Conservation (phyloP, 2,329 filamentous ascomycete species). For the Fusarium euwallaceae region DNA sequence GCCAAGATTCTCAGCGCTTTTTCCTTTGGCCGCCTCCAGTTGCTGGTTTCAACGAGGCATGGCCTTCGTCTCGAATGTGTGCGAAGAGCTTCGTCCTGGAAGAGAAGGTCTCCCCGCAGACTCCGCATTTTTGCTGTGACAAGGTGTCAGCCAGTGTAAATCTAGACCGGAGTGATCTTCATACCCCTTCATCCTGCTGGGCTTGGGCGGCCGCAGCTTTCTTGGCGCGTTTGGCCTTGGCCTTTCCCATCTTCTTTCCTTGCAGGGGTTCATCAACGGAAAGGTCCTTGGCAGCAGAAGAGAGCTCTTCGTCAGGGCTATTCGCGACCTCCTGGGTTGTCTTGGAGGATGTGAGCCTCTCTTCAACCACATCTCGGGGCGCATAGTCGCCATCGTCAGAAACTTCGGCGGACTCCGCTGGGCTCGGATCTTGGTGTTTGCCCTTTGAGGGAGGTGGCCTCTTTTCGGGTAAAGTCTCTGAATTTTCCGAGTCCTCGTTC, state of each 20-base stretch:
- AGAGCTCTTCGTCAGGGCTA: conserved; percentile 25
- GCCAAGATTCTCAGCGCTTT: conserved; percentile 46
- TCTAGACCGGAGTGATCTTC: conserved; percentile 18
- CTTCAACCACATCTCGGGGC: conserved; percentile 58
- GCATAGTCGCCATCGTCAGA: conserved; percentile 61
- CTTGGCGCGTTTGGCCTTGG: conserved; percentile 64
- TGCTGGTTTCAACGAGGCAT: conserved; percentile 65
- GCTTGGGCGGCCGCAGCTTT: conserved; percentile 57
- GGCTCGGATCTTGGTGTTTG: conserved; percentile 7
- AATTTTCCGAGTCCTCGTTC: background rate
- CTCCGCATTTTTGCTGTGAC: conserved; percentile 57
- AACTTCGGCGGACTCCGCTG: conserved; percentile 25
- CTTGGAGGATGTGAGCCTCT: conserved; percentile 51
- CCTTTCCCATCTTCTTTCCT: conserved; percentile 63
- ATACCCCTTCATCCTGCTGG: conserved; percentile 52
- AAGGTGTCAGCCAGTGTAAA: conserved; percentile 3
- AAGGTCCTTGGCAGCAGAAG: conserved; percentile 36
- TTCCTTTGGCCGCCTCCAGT: conserved; percentile 52
- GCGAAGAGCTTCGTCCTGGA: conserved; percentile 80
- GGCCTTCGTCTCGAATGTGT: conserved; percentile 75
- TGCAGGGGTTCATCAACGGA: conserved; percentile 43
- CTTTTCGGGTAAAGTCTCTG: background rate
- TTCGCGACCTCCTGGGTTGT: background rate
- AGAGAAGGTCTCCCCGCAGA: conserved; percentile 62
- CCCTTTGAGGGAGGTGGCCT: background rate